These are phyloP conservation scores for Lactarius indigo DNA, from an alignment of 768 basidiomycete genomes.

Conservation along the genomic window DNA sequence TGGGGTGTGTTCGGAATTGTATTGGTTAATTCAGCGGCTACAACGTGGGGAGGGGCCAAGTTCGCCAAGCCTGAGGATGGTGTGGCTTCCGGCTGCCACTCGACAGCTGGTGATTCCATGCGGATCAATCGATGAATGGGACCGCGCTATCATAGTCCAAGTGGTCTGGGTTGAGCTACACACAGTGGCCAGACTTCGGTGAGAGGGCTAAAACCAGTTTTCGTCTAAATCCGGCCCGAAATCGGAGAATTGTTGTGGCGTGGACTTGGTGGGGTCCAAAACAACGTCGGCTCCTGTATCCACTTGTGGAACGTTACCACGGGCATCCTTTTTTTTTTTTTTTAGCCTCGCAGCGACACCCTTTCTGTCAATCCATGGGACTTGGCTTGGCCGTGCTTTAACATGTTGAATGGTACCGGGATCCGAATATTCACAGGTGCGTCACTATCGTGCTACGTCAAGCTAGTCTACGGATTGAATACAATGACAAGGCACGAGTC, in stretches of 20 bases:
- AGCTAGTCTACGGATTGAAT: neutral
- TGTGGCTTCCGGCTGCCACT: neutral
- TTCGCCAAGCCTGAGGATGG: neutral
- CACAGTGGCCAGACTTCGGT: neutral
- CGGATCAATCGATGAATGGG: neutral
- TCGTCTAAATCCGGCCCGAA: constrained; percentile 7
- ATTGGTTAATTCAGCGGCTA: neutral
- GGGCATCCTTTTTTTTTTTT: neutral
- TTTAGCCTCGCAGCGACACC: neutral
- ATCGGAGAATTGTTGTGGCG: constrained; percentile 8
- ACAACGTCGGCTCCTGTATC: neutral
- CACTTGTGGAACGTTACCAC: neutral
- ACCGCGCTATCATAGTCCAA: neutral
- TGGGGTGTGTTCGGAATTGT: no score
- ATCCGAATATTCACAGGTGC: constrained; percentile 59
- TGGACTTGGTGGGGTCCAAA: neutral
- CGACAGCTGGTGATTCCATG: neutral
- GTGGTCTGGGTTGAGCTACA: neutral
- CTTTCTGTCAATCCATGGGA: constrained; percentile 29
- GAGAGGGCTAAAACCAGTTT: neutral
- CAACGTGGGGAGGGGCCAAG: neutral
- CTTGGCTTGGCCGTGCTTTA: constrained; percentile 23
- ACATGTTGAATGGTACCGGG: constrained; percentile 54
- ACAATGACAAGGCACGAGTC: constrained; percentile 73
- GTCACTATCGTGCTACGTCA: constrained; percentile 23